A percentile compares a stretch with the other conserved stretches of the same genome.
phyloP scores from a whole-genome alignment of 495 filamentous ascomycete species.

The Usnea hakonensis region DNA sequence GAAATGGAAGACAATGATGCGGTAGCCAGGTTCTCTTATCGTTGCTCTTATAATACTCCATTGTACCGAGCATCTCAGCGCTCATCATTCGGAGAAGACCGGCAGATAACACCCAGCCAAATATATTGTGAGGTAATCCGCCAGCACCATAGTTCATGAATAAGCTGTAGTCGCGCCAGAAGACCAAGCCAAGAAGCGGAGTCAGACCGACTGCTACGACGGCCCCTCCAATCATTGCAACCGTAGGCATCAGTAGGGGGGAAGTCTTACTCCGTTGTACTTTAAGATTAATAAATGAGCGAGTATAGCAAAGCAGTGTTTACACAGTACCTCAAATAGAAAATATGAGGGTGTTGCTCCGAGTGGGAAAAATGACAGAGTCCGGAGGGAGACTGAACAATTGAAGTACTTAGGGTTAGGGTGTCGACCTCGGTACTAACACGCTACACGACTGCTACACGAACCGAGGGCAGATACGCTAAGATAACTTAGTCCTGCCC shows the following conservation, averaged over 20 bases:
- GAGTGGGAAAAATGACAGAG: too few relatives aligned
- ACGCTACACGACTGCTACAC: too few relatives aligned
- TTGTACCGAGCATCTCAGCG: not conserved
- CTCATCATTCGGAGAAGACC: not conserved
- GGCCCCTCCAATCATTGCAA: not conserved
- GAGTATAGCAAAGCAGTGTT: not conserved
- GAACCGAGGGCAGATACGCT: too few relatives aligned
- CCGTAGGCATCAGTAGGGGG: not conserved
- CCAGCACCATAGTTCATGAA: not conserved
- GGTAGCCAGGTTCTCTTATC: not conserved
- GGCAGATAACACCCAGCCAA: not conserved
- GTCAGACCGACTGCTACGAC: not conserved
- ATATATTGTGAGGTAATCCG: slow-evolving; percentile 18
- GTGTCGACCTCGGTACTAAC: too few relatives aligned
- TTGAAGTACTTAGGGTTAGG: too few relatives aligned
- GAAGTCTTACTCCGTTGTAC: not conserved
- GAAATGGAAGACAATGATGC: not conserved
- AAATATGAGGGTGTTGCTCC: not conserved
- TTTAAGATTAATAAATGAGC: not conserved
- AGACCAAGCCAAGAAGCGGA: not conserved
- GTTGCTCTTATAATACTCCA: not conserved
- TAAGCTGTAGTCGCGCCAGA: not conserved
- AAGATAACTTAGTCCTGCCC: not conserved
- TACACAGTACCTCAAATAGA: not conserved
- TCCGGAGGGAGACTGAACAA: too few relatives aligned